phyloP scores from a whole-genome alignment of 139 green algal species.

The Nannochloris sp. region DNA sequence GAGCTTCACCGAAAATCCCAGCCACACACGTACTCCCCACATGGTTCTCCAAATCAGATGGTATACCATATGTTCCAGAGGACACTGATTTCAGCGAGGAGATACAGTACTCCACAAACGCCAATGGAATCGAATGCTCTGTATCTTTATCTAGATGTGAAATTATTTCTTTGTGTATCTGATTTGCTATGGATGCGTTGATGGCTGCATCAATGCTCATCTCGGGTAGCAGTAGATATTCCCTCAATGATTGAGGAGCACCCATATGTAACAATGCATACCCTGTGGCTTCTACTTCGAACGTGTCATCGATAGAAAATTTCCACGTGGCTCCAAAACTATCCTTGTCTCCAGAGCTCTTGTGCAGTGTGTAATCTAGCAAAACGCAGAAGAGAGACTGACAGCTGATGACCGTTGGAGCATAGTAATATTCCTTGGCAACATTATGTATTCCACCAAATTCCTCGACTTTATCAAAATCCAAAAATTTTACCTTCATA shows the following conservation, averaged over 20 bases:
- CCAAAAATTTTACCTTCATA: conserved; percentile 4
- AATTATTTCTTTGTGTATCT: conserved; percentile 3
- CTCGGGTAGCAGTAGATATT: conserved; percentile 3
- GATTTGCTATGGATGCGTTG: background rate
- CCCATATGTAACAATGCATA: conserved; percentile 13
- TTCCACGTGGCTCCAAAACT: background rate
- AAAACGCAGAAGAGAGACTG: conserved; percentile 20
- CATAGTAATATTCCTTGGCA: conserved; percentile 19
- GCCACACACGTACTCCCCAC: background rate
- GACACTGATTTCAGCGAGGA: background rate
- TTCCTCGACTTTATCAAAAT: conserved; percentile 12
- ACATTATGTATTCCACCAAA: conserved; percentile 37
- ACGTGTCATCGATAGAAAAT: background rate
- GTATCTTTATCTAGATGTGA: background rate
- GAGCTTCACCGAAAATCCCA: background rate
- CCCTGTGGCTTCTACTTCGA: conserved; percentile 14
- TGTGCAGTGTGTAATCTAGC: conserved; percentile 12
- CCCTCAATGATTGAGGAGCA: conserved; percentile 15
- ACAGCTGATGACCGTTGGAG: conserved; percentile 9
- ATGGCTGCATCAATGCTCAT: background rate
- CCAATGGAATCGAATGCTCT: background rate
- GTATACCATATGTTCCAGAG: background rate
- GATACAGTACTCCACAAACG: background rate
- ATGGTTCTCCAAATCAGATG: conserved; percentile 4
- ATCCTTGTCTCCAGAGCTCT: conserved; percentile 5